Evolutionary conservation across 805 yeast species (phyloP).

Genomic region (Wickerhamomyces alni): DNA sequence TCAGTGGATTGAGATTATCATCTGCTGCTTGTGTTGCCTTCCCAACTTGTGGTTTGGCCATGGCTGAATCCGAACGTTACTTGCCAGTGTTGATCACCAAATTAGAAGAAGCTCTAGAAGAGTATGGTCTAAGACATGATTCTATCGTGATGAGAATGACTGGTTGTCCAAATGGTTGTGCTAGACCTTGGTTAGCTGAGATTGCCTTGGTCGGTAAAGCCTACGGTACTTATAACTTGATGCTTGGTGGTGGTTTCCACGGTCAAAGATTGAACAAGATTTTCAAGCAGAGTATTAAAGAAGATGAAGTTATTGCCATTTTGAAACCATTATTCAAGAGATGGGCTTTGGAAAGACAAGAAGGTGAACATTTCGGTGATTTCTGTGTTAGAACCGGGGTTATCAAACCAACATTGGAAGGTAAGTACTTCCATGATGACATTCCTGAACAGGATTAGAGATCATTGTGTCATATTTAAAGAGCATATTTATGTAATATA

Average conservation of each 20-base stretch:
- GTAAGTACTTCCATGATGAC: conserved; percentile 92
- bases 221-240: conserved; percentile 82
- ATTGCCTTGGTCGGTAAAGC: conserved; percentile 95
- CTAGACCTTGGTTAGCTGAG: conserved; percentile 97
- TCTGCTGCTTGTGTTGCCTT: conserved; percentile 97
- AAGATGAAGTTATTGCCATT: conserved; percentile 74
- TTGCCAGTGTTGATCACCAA: conserved; percentile 78
- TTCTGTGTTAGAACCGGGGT: conserved; percentile 83
- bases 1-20: conserved; percentile 79
- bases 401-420: conserved; percentile 83
- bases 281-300: conserved; percentile 81
- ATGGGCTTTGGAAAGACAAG: conserved; percentile 88
- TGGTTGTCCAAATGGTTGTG: conserved; percentile 98
- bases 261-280: conserved; percentile 91
- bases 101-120: conserved; percentile 83
- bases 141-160: conserved; percentile 97
- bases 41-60: conserved; percentile 98
- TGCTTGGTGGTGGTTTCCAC: conserved; percentile 94
- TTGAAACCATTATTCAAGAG: conserved; percentile 85
- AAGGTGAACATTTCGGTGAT: conserved; percentile 94
- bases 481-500: not conserved
- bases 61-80: conserved; percentile 94
- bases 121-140: conserved; percentile 89
- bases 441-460: conserved; percentile 48
- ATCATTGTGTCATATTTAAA: not conserved